Evolutionary conservation across 208 protist species (phyloP), one percentile per base, ranked within the genome.

Genomic region (Crithidia acanthocephali): DNA sequence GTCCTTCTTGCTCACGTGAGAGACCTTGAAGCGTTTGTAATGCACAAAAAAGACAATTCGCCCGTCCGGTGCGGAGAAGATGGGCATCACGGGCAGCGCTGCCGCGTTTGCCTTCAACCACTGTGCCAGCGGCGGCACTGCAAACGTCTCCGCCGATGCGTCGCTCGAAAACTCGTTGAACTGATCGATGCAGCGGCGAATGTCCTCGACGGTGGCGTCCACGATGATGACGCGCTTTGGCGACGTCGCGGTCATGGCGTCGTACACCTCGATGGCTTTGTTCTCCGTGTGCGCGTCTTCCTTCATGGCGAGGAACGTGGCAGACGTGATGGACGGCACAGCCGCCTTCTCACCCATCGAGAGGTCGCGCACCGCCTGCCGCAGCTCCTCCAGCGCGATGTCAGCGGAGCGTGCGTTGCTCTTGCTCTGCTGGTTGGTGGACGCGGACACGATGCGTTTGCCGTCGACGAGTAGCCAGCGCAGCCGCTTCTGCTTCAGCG

Each of bases 31-130:
- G 28, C 67, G 70, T n/a, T 81, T 80, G 64, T 80, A 72, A 28
- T 86, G 76, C 0, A 84, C 67, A 57, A 80, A 84, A 52, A 90
- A 87, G 13, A 79, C 68, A 10, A 91, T 87, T 69, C 57, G 53
- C 22, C 42, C 59, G 18, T 50, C 76, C 4, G 53, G 33, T 8
- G 51, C 55, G 15, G 84, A 87, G 68, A 80, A 89, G 20, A 92
- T 72, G 37, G 87, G 82, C 23, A 84, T 53, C 18, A 90, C 47
- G 9, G 40, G 62, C 44, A 73, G 63, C 11, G 30, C 63, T 18
- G 75, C 73, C 35, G 72, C 81, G 56, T 83, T 82, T 1, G 58
- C 78, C 18, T 68, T 76, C 9, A 89, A 1, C 88, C 83, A 92
- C 37, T 77, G 33, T 11, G 74, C 68, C 32, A 93, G 68, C 20